These are phyloP conservation scores for Leccinum subtestaceum DNA, from an alignment of 768 basidiomycete species.

Conservation along the genomic window DNA sequence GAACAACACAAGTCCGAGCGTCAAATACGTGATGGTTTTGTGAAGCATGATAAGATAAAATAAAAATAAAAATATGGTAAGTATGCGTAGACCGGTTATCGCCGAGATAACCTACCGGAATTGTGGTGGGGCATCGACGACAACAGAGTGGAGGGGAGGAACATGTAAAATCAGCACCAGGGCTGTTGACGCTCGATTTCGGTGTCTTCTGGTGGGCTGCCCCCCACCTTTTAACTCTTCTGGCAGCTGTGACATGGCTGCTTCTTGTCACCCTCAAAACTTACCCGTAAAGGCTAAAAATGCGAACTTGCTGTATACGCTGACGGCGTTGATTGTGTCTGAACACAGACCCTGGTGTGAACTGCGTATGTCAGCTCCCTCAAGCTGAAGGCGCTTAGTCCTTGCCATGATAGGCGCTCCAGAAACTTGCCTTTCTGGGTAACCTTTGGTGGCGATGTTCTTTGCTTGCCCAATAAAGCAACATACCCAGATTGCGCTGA, in stretches of 20 bases:
- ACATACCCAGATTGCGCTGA: conserved; percentile 19
- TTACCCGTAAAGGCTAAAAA: conserved; percentile 29
- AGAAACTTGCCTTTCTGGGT: conserved; percentile 21
- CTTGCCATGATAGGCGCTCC: background rate
- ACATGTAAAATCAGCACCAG: conserved; percentile 3
- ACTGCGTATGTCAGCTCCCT: conserved; percentile 29
- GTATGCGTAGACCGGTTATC: conserved; percentile 11
- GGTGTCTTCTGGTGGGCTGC: conserved; percentile 14
- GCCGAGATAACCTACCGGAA: conserved; percentile 16
- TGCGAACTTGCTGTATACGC: conserved; percentile 17
- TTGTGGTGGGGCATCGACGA: background rate
- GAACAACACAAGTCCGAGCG: conserved; percentile 21
- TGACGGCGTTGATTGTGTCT: conserved; percentile 26
- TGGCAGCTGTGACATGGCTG: conserved; percentile 18
- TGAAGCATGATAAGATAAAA: conserved; percentile 26
- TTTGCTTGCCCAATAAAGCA: conserved; percentile 18
- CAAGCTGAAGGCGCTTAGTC: conserved; percentile 7
- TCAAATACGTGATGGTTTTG: conserved; percentile 6
- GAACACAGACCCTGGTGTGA: conserved; percentile 27
- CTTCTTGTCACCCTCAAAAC: conserved; percentile 14
- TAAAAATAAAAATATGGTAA: conserved; percentile 11
- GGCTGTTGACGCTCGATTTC: conserved; percentile 8
- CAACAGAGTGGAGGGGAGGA: background rate
- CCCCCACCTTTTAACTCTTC: conserved; percentile 27
- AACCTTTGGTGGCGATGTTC: conserved; percentile 25